Base-by-base conservation (phyloP, 441 rosid species). In the Aquilaria agallochum region DNA sequence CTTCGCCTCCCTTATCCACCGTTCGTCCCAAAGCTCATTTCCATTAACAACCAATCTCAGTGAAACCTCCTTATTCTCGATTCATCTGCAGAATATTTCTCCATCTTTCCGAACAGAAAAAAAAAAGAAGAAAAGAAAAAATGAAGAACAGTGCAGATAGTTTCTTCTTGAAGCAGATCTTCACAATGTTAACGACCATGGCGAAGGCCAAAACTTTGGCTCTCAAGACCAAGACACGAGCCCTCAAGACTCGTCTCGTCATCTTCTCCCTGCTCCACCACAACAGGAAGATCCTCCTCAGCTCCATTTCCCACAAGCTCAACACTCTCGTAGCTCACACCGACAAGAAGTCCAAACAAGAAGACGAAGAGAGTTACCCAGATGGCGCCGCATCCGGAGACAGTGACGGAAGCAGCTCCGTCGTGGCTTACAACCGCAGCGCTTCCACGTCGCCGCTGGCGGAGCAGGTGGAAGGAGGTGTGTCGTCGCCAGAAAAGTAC, bases 301-400 rank as follows among this genome's bases (percentile, higher is more conserved):
- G 75, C 76, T 79, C 92, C 20, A 59, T 81, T 53, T 78, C 88
- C 30, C 70, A 81, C 72, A 90, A 90, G 80, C 83, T 88, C 56
- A 86, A 83, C 4, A 49, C 62, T 49, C 74, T 85, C 32, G 55
- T 72, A 50, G 67, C 52, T n/a, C 74, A 69, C 3, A 20, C 44
- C 42, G 72, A 69, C 15, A 50, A 50, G 12, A 50, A 15, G 46
- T 33, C 5, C 20, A 65, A 50, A 11, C 57, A 30, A 5, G 70
- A 54, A 1, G 68, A 64, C 1, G 72, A 54, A 1, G 42, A 36
- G 7, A 36, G 42, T 7, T 36, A 11, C 14, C 5, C 7, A 13
- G 44, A 56, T 57, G 68, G 20, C 20, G 20, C 20, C 20, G 20
- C 20, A 20, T 20, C 20, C 20, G 20, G 63, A 30, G 55, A 62